These are phyloP conservation scores for Podospora comata DNA, from an alignment of 495 filamentous ascomycete genomes.

Conservation along the genomic window DNA sequence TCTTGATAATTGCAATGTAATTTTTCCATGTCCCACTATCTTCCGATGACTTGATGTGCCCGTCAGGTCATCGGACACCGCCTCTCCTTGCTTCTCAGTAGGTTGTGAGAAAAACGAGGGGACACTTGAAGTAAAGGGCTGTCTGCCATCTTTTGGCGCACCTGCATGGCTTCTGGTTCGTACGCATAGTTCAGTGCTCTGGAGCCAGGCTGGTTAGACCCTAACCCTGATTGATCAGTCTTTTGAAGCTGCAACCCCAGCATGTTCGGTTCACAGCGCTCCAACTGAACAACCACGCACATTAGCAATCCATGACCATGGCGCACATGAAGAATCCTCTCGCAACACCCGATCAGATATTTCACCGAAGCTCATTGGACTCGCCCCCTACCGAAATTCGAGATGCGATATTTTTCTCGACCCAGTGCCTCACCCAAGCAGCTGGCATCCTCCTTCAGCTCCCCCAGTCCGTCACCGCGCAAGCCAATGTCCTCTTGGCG, in stretches of 20 bases:
- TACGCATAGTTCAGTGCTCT: no score
- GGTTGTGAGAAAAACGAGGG: no score
- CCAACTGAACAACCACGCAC: neutral
- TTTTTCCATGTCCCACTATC: no score
- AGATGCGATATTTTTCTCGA: slow-evolving; percentile 62
- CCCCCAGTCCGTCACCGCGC: slow-evolving; percentile 84
- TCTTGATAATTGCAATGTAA: no score
- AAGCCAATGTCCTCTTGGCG: slow-evolving; percentile 83
- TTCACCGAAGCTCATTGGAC: slow-evolving; percentile 48
- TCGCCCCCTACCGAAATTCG: slow-evolving; percentile 77
- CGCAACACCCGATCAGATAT: slow-evolving; percentile 77
- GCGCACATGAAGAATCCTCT: slow-evolving; percentile 75
- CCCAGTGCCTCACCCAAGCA: slow-evolving; percentile 76
- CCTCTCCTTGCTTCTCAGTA: no score
- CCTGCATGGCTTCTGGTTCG: no score
- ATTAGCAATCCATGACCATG: slow-evolving; percentile 34
- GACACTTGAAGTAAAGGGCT: no score
- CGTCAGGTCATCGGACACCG: no score
- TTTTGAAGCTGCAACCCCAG: neutral
- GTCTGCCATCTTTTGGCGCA: no score
- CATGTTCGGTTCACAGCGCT: neutral
- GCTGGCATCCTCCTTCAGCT: slow-evolving; percentile 82
- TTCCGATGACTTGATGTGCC: no score
- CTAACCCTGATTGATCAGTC: slow-evolving; percentile 1
- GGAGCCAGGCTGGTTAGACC: neutral